Conservation (phyloP, 2,329 filamentous ascomycete genomes). For the Biscogniauxia mediterranea region DNA sequence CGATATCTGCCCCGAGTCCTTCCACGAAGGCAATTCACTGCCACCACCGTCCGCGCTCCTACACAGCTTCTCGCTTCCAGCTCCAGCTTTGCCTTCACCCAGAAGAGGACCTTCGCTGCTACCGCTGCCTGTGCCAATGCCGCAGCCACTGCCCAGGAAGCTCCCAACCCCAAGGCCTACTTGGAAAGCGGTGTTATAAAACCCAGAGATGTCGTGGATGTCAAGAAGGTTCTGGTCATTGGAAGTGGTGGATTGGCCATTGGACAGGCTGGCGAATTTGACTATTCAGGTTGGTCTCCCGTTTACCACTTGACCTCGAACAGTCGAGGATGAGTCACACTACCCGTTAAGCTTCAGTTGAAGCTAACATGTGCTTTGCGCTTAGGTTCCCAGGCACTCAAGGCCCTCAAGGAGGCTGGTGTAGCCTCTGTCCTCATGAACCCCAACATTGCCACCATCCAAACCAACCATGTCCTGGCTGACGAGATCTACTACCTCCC, state of each 20-base stretch:
- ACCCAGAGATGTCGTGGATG: constrained; percentile 74
- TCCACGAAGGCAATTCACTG: constrained; percentile 44
- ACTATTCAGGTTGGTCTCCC: constrained; percentile 81
- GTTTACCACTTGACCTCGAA: constrained; percentile 10
- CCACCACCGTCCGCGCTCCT: constrained; percentile 36
- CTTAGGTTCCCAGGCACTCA: constrained; percentile 88
- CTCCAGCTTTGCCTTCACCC: constrained; percentile 36
- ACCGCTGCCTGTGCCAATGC: constrained; percentile 39
- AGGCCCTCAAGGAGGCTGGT: constrained; percentile 93
- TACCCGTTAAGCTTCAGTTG: constrained; percentile 3
- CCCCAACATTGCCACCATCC: constrained; percentile 97
- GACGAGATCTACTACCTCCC: constrained; percentile 98
- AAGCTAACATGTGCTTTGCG: constrained; percentile 19
- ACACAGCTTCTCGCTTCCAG: constrained; percentile 31
- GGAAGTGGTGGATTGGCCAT: constrained; percentile 93
- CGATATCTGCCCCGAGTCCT: constrained; percentile 47
- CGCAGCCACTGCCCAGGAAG: constrained; percentile 56
- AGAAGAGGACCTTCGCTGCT: constrained; percentile 50
- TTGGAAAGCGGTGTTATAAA: constrained; percentile 85
- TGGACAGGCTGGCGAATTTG: constrained; percentile 96
- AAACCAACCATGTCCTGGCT: constrained; percentile 92
- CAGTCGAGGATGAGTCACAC: constrained; percentile 24
- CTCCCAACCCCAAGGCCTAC: constrained; percentile 83
- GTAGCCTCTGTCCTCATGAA: constrained; percentile 92
- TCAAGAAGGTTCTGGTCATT: constrained; percentile 97